Base-by-base conservation (phyloP, 2,329 filamentous ascomycete species). In the Fusarium verticillioides region DNA sequence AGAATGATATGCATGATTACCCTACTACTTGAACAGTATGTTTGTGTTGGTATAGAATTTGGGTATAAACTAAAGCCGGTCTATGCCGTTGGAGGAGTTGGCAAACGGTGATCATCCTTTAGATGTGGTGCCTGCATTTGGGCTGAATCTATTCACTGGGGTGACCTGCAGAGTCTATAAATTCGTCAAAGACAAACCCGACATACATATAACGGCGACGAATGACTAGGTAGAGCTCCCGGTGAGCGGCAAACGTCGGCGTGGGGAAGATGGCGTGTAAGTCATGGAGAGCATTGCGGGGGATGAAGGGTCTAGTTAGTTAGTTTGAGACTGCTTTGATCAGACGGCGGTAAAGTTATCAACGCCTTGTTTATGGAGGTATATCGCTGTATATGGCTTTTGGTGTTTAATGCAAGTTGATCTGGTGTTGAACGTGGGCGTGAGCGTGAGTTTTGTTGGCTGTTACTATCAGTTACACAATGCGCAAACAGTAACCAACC, bases 201-300 rank as follows among this genome's bases (percentile, higher is more conserved):
- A 57, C 16, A 37, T 37, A 62, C 44, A 39, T 16, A 30, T 30
- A 43, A 54, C 18, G 36, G 16, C 16, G 16, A 42, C 37, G 44
- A 49, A 46, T 43, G 13, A 8, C 9, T 43, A 47, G 21, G 4
- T 15, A 43, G 32, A 54, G 50, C 44, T n/a, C 30, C 26, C 23
- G 19, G 43, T 37, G 60, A 60, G 69, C 70, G 70, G 70, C 70
- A 71, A 73, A 46, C 70, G 37, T 74, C 70, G 70, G 70, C 66
- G 58, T 74, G 70, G 70, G 53, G 66, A 37, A 34, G 46, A 50
- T 52, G n/a, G 53, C 37, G 54, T 66, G 42, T 69, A 69, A 69
- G 57, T 69, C 43, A 47, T 65, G 32, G 36, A 68, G 53, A 23
- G 16, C 32, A 52, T 46, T 53, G 40, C n/a, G 50, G 65, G 50